These are phyloP conservation scores for Nemania diffusa DNA, from an alignment of 2,329 filamentous ascomycete species.

Conservation along the genomic window DNA sequence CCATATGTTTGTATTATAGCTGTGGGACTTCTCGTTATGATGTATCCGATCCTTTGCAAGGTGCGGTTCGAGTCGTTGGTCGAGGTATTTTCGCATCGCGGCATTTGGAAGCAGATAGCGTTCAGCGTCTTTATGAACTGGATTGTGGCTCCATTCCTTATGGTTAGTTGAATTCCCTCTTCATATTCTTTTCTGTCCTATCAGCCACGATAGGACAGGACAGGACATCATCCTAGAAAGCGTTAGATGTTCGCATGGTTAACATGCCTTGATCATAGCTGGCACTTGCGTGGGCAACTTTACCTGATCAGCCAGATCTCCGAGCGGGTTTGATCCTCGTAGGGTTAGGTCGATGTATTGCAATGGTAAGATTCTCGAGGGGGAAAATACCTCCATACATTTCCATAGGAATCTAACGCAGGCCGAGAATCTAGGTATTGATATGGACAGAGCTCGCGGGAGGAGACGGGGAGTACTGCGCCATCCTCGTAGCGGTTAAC, in stretches of 20 bases:
- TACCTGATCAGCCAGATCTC: slow-evolving; percentile 67
- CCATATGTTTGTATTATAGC: slow-evolving; percentile 58
- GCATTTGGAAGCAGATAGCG: slow-evolving; percentile 80
- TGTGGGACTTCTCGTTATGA: slow-evolving; percentile 86
- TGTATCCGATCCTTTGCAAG: slow-evolving; percentile 93
- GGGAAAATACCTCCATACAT: background rate
- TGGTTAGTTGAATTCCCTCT: slow-evolving; percentile 62
- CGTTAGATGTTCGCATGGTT: background rate
- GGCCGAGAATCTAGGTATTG: slow-evolving; percentile 51
- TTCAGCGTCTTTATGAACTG: slow-evolving; percentile 85
- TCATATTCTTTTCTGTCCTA: background rate
- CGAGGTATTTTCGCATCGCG: slow-evolving; percentile 67
- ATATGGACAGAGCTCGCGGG: slow-evolving; percentile 84
- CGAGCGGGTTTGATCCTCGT: slow-evolving; percentile 81
- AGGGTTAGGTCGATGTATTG: slow-evolving; percentile 85
- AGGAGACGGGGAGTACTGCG: slow-evolving; percentile 84
- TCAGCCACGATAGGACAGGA: background rate
- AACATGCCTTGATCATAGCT: slow-evolving; percentile 55
- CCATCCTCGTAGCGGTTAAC: slow-evolving; percentile 80
- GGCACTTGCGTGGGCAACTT: slow-evolving; percentile 73
- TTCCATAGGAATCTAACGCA: slow-evolving; percentile 19
- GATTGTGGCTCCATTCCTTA: slow-evolving; percentile 83
- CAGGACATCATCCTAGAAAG: background rate
- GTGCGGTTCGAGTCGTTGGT: slow-evolving; percentile 82
- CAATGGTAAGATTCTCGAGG: slow-evolving; percentile 71